Evolutionary conservation across 331 rosid species (phyloP), one percentile per base, ranked within the genome.

Genomic region (Cydonia oblonga): DNA sequence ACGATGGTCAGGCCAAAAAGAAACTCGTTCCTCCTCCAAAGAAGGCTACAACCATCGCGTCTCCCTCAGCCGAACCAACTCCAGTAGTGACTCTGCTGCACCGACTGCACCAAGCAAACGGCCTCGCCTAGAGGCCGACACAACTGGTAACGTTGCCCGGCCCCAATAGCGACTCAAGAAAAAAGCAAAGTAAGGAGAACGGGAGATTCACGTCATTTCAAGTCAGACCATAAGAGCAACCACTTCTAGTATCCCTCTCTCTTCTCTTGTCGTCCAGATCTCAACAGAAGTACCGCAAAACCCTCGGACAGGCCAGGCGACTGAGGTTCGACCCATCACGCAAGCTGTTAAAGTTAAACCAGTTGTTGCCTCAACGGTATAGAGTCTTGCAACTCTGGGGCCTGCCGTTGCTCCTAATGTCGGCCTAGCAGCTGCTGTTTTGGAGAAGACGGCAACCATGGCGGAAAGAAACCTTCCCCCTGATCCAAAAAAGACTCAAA

Each of bases 311-410:
- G 4, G 14, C 0, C 6, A 42, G 0, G 0, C 6, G 2, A 1
- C 2, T 1, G 2, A 13, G 0, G 49, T 40, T 1, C 1, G 0
- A 0, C 18, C 6, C 6, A 42, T 3, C 3, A 33, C 1, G 6
- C 6, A 42, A 0, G 2, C 0, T 0, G 1, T 13, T 2, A 4
- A 3, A 0, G 51, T 42, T 0, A 1, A 13, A 13, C 18, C 51
- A 5, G 4, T 13, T 0, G 0, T 4, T 0, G 0, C 2, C 0
- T 2, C 5, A 40, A 0, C 0, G 0, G 18, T 4, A 6, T 2
- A 4, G 2, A 6, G 5, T 4, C 51, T 13, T 42, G 2, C 1
- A 13, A 5, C 2, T 42, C 6, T 0, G 0, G 6, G 1, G 3
- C 0, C 0, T 0, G 16, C 1, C 6, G 0, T 42, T 42, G 6